Evolutionary conservation across 164 flowering plant species (phyloP).

Genomic region (Vitis cinerea): DNA sequence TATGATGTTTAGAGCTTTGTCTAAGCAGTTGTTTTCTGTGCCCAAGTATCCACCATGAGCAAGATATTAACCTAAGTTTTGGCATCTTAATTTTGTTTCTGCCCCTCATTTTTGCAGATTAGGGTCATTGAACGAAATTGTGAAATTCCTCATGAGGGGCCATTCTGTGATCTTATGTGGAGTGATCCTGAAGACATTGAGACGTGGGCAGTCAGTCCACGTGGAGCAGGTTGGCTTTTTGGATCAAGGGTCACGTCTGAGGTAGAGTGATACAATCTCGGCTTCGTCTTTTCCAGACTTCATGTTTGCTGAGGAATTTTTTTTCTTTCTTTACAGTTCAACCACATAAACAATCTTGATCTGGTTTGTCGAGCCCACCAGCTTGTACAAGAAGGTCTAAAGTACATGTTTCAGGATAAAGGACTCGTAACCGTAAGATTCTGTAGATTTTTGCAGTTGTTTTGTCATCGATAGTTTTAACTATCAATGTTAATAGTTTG

Average conservation of each 20-base stretch:
- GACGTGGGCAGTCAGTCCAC: constrained; percentile 99
- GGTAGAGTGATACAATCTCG: constrained; percentile 35
- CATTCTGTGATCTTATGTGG: constrained; percentile 99
- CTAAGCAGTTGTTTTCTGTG: too few relatives aligned
- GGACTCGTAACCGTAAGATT: constrained; percentile 92
- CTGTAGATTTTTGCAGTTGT: neutral
- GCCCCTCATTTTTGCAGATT: constrained; percentile 53
- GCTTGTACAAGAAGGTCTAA: constrained; percentile 99
- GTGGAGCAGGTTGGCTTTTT: constrained; percentile 99
- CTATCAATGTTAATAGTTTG: neutral
- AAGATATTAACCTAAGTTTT: too few relatives aligned
- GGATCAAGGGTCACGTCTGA: constrained; percentile 97
- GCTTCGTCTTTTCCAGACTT: neutral
- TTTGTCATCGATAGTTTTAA: too few relatives aligned
- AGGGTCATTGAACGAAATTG: constrained; percentile 89
- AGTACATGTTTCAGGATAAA: constrained; percentile 99
- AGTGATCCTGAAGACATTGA: constrained; percentile 99
- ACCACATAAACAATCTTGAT: constrained; percentile 93
- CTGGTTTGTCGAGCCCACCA: constrained; percentile 99
- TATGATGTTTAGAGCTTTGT: too few relatives aligned
- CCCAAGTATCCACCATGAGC: too few relatives aligned
- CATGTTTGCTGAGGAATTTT: neutral
- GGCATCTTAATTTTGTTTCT: neutral
- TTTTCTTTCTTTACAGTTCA: constrained; percentile 58
- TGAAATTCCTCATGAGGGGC: constrained; percentile 99